Percentiles rank a stretch among this genome's conserved stretches.
These are phyloP conservation scores for Sclerotinia nivalis DNA, from an alignment of 2,329 filamentous ascomycete species.

Conservation along the genomic window DNA sequence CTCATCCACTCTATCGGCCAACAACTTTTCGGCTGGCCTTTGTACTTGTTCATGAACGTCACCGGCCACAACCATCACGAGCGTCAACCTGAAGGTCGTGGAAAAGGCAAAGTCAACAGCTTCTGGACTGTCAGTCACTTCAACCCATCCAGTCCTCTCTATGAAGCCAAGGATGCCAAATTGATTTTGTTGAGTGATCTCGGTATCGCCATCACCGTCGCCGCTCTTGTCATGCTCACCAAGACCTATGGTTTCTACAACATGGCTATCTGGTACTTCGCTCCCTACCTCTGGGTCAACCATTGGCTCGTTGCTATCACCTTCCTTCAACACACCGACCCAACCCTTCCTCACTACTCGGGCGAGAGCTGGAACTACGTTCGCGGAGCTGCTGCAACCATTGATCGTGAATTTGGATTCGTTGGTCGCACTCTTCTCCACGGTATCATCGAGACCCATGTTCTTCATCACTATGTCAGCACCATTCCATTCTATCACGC, in stretches of 20 bases:
- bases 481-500: slow-evolving; percentile 96
- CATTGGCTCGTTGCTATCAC: slow-evolving; percentile 99
- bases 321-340: slow-evolving; percentile 96
- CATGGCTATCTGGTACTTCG: slow-evolving; percentile 89
- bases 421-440: slow-evolving; percentile 59
- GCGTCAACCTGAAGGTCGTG: slow-evolving; percentile 87
- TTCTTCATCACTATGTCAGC: slow-evolving; percentile 96
- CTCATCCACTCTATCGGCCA: slow-evolving; percentile 73
- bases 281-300: slow-evolving; percentile 97
- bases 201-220: slow-evolving; percentile 65
- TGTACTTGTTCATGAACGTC: slow-evolving; percentile 88
- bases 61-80: slow-evolving; percentile 96
- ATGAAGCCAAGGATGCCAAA: slow-evolving; percentile 86
- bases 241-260: slow-evolving; percentile 82
- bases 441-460: slow-evolving; percentile 54
- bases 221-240: slow-evolving; percentile 61
- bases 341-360: slow-evolving; percentile 88
- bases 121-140: slow-evolving; percentile 92
- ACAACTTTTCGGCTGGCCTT: slow-evolving; percentile 89
- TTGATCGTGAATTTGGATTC: slow-evolving; percentile 96
- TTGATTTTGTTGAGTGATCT: slow-evolving; percentile 85
- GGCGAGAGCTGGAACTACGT: slow-evolving; percentile 87
- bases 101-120: slow-evolving; percentile 89
- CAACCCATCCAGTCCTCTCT: slow-evolving; percentile 81
- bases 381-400: slow-evolving; percentile 90